Conservation (phyloP, 768 basidiomycete species). For the Clathrus columnatus region DNA sequence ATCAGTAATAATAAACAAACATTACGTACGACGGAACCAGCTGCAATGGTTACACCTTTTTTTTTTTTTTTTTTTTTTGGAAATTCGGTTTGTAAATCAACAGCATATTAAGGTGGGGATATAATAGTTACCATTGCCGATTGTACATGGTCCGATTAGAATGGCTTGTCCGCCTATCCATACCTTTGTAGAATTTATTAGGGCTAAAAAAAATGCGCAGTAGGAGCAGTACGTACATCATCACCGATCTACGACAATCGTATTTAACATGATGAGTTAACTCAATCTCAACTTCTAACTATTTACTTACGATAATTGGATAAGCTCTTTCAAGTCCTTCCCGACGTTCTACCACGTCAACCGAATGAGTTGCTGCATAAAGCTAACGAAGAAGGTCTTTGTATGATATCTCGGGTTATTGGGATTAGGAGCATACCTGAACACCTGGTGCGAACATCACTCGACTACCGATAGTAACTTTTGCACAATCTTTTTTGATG, state of each 20-base stretch:
- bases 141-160: constrained; percentile 12
- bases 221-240: background rate
- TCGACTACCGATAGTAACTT: constrained; percentile 14
- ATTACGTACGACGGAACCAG: constrained; percentile 11
- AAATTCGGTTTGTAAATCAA: background rate
- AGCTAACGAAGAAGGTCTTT: constrained; percentile 6
- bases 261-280: background rate
- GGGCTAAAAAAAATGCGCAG: too few species aligned
- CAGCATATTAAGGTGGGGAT: background rate
- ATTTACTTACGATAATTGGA: constrained; percentile 8
- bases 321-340: constrained; percentile 14
- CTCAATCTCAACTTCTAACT: background rate
- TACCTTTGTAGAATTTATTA: background rate
- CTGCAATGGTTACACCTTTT: constrained; percentile 11
- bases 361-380: constrained; percentile 14
- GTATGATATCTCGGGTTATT: background rate
- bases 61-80: too few species aligned
- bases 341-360: constrained; percentile 11
- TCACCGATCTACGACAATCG: background rate
- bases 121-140: constrained; percentile 9
- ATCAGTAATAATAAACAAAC: background rate
- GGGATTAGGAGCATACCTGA: background rate
- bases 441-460: constrained; percentile 12
- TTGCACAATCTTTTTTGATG: constrained; percentile 13
- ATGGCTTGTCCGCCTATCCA: constrained; percentile 13